A percentile compares a stretch with the other conserved stretches of the same genome.
Conservation (phyloP, 2,329 filamentous ascomycete species). For the Pseudogymnoascus sp. region DNA sequence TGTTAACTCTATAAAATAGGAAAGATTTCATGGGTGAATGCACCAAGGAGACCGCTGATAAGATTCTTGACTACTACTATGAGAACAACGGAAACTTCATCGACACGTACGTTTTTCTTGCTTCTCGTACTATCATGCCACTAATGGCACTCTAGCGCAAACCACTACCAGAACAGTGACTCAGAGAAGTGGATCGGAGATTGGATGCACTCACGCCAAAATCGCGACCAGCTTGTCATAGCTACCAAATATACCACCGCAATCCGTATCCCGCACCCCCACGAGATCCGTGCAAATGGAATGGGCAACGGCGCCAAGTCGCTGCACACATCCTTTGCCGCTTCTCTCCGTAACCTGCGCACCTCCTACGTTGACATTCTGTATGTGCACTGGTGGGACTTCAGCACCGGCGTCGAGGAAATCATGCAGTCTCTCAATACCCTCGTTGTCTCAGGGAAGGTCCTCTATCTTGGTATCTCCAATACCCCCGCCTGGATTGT, state of each 20-base stretch:
- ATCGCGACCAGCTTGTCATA: conserved; percentile 59
- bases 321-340: conserved; percentile 45
- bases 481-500: conserved; percentile 65
- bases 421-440: conserved; percentile 60
- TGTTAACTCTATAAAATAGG: conserved; percentile 17
- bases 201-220: conserved; percentile 58
- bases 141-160: conserved; percentile 39
- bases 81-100: conserved; percentile 58
- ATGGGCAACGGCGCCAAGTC: conserved; percentile 55
- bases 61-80: conserved; percentile 49
- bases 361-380: conserved; percentile 62
- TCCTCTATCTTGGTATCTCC: conserved; percentile 58
- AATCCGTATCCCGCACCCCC: conserved; percentile 37
- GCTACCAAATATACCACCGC: conserved; percentile 61
- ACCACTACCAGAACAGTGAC: conserved; percentile 48
- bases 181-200: conserved; percentile 60
- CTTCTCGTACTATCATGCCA: conserved; percentile 28
- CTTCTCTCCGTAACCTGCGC: conserved; percentile 51
- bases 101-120: conserved; percentile 38
- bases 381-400: conserved; percentile 36
- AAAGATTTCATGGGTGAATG: conserved; percentile 40
- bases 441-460: conserved; percentile 51
- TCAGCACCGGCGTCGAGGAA: conserved; percentile 53
- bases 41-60: conserved; percentile 45
- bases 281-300: conserved; percentile 42